These are phyloP conservation scores for Pseudozyma thailandica DNA, from an alignment of 1,284 basidiomycete species.

Conservation along the genomic window DNA sequence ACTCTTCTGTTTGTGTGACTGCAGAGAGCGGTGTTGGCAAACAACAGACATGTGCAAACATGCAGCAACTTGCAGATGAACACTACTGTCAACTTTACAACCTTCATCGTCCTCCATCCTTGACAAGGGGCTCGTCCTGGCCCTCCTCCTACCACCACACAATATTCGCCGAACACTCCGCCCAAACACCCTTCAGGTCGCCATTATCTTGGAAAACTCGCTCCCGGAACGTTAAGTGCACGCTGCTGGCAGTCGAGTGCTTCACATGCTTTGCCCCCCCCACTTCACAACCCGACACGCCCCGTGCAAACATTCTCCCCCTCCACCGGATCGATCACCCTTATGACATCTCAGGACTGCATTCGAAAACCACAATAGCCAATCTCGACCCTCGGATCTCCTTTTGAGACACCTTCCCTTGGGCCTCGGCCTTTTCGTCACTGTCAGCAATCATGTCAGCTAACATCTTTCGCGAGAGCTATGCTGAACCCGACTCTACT, in stretches of 20 bases:
- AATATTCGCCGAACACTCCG: no score
- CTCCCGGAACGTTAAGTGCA: no score
- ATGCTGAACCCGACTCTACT: slow-evolving; percentile 8
- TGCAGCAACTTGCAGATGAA: slow-evolving; percentile 7
- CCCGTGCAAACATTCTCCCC: not conserved
- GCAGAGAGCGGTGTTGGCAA: no score
- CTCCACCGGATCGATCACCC: no score
- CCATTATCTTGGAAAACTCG: not conserved
- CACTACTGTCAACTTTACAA: not conserved
- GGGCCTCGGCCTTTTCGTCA: not conserved
- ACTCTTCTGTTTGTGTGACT: no score
- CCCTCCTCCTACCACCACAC: not conserved
- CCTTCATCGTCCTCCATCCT: not conserved
- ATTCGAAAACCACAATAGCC: not conserved
- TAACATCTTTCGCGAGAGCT: slow-evolving; percentile 50
- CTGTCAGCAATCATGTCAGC: slow-evolving; percentile 26
- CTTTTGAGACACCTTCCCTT: not conserved
- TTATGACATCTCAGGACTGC: not conserved
- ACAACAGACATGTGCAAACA: slow-evolving; percentile 7
- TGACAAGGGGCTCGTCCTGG: not conserved
- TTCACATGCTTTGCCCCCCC: not conserved
- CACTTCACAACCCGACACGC: not conserved
- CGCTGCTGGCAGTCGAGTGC: not conserved
- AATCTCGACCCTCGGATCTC: not conserved
- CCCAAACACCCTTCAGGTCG: not conserved